Percentiles rank a stretch among this genome's conserved stretches.
Evolutionary conservation across 495 filamentous ascomycete genomes (phyloP).

Genomic region (Aspergillus mulundensis): DNA sequence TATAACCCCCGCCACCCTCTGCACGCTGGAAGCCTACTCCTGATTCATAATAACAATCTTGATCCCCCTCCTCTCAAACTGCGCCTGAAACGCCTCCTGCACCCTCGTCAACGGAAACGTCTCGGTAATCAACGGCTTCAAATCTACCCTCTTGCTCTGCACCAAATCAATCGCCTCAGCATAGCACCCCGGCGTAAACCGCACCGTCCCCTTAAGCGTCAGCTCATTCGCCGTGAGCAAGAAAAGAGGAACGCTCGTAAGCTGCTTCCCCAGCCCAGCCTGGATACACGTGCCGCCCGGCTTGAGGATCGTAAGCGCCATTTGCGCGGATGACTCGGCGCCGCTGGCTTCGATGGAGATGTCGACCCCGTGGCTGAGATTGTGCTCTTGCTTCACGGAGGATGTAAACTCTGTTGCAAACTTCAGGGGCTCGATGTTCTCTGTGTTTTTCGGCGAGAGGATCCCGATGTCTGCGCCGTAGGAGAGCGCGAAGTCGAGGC

Average conservation of each 20-base stretch:
- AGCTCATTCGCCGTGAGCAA: neutral
- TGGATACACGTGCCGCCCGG: neutral
- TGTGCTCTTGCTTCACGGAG: neutral
- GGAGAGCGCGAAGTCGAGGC: neutral
- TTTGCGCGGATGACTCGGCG: neutral
- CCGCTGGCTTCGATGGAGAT: neutral
- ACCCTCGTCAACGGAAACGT: neutral
- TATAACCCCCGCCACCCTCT: too few species aligned
- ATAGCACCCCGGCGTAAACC: neutral
- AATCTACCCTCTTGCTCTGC: neutral
- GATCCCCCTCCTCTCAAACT: neutral
- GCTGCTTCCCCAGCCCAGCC: neutral
- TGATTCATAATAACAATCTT: constrained; percentile 4
- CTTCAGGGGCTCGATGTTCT: neutral
- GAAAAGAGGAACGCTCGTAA: neutral
- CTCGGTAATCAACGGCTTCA: constrained; percentile 1
- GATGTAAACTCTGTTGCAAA: neutral
- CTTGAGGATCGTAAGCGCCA: neutral
- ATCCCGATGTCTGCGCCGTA: neutral
- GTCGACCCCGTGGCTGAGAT: neutral
- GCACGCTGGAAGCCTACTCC: neutral
- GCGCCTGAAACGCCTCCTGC: neutral
- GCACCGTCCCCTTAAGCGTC: neutral
- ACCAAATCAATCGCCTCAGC: neutral
- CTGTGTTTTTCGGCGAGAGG: neutral